Base-by-base conservation (phyloP, 352 stramenopile species). In the Globisporangium nagaii region DNA sequence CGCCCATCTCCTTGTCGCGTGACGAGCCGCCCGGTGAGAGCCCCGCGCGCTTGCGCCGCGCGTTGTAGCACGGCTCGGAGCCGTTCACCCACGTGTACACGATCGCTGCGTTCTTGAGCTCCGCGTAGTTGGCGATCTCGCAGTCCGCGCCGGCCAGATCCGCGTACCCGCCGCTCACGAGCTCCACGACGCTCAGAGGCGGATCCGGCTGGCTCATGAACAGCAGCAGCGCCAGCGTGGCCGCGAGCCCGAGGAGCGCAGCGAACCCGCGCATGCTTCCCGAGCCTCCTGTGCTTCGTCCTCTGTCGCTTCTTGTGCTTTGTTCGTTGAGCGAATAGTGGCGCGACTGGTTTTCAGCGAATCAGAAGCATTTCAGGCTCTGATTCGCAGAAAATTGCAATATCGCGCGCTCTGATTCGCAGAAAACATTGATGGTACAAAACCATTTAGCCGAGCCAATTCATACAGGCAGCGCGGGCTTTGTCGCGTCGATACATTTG, bases 41-140 rank as follows among this genome's bases (percentile, higher is more conserved):
- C 17, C 76, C 78, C 1, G 74, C 79, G 20, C 65, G 64, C 44
- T 72, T 53, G 10, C 83, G 71, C 1, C 79, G 70, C 25, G 70
- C 65, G 49, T 89, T 88, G 70, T 93, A 93, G 69, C 80, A 91
- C 28, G 36, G 64, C 61, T 93, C 79, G 2, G 76, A 88, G 50
- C 81, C 81, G 57, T 93, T 93, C 30, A 93, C 80, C 83, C 83
- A 93, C 48, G 83, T 93, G 70, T 93, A 93, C 28, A 93, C 83
- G 57, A 93, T 85, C 28, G 83, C 73, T 17, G 63, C 75, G 37
- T 75, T 76, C 24, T 77, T 76, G 43, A 91, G 57, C 37, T 64
- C 59, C 28, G 86, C 80, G 24, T 88, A 62, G 63, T 88, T 87
- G 20, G 71, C 69, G 46, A 93, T 73, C 48, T 89, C 78, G 50